Base-by-base conservation (phyloP, 805 yeast genomes). In the Yarrowia divulgata region DNA sequence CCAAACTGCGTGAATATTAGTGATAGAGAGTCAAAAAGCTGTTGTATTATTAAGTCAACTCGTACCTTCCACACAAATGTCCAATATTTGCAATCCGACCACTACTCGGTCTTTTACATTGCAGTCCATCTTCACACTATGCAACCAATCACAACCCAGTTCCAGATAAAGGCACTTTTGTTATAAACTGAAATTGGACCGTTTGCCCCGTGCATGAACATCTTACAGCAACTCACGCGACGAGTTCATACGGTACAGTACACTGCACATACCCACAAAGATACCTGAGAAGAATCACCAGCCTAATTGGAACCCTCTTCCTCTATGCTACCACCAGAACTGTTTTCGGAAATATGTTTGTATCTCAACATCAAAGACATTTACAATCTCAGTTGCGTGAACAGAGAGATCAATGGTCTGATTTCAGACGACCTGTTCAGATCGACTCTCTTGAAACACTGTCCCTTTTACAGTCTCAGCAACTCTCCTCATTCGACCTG, bases 311-410 rank as follows among this genome's bases (percentile, higher is more conserved):
- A n/a, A 39, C 7, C 40, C 40, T 13, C 40, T 13, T 10, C 40
- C 1, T 16, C 13, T 19, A 52, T 52, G 57, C 57, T 52, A 7
- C 57, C 57, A 14, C 57, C 57, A 5, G 57, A 52, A 34, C 57
- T 52, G 14, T 35, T 52, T 14, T 14, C 42, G 16, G 57, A 52
- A 52, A 13, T 52, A 18, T 52, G 57, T 52, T 29, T 12, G 29
- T n/a, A 52, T 35, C 57, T 52, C 29, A 6, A 18, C n/a, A 18
- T 52, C 42, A n/a, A 10, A n/a, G 57, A 52, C 37, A 8, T 52
- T 8, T n/a, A 12, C 57, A 52, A 4, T n/a, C 29, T 52, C 2
- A 52, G 57, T 52, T 29, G 35, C 29, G 29, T 18, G 42, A 52
- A 32, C 23, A 9, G 14, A 13, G 57, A 52, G 9, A 29, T 52